phyloP scores from a whole-genome alignment of 805 yeast genomes.

The Candida mattraensis region DNA sequence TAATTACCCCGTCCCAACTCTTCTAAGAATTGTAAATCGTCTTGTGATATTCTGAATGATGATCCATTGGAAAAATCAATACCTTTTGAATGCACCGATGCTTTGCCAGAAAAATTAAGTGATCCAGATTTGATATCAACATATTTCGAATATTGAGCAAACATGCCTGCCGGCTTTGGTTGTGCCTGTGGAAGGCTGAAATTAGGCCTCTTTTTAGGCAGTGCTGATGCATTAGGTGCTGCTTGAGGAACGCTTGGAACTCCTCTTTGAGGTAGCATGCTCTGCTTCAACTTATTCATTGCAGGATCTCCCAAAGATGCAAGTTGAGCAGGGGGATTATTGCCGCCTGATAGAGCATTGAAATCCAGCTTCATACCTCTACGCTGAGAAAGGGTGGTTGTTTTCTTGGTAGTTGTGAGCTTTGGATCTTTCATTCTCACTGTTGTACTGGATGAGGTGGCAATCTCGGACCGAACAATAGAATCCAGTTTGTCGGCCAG shows the following conservation, averaged over 20 bases:
- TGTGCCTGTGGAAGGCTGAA: conserved; percentile 27
- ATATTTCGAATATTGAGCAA: conserved; percentile 82
- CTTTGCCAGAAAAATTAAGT: conserved; percentile 88
- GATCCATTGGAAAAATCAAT: conserved; percentile 88
- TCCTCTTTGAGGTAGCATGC: conserved; percentile 27
- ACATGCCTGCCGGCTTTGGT: conserved; percentile 54
- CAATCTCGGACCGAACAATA: conserved; percentile 4
- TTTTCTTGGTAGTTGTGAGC: conserved; percentile 23
- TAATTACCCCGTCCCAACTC: conserved; percentile 96
- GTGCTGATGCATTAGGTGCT: conserved; percentile 15
- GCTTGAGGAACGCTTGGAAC: conserved; percentile 25
- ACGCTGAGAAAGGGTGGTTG: conserved; percentile 51
- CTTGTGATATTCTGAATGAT: conserved; percentile 80
- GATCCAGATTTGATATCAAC: conserved; percentile 92
- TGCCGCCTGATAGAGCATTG: conserved; percentile 12
- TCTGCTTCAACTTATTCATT: conserved; percentile 23
- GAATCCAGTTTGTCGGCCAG: conserved; percentile 6
- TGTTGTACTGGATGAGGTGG: conserved; percentile 1
- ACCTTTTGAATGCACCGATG: conserved; percentile 88
- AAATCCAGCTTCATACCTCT: conserved; percentile 54
- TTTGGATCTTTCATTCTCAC: conserved; percentile 1
- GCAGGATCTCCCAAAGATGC: conserved; percentile 6
- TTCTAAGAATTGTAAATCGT: conserved; percentile 77
- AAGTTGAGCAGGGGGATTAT: conserved; percentile 22
- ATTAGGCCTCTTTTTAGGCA: conserved; percentile 13